Base-by-base conservation (phyloP, 2,329 filamentous ascomycete genomes). In the Juglanconis oblonga region DNA sequence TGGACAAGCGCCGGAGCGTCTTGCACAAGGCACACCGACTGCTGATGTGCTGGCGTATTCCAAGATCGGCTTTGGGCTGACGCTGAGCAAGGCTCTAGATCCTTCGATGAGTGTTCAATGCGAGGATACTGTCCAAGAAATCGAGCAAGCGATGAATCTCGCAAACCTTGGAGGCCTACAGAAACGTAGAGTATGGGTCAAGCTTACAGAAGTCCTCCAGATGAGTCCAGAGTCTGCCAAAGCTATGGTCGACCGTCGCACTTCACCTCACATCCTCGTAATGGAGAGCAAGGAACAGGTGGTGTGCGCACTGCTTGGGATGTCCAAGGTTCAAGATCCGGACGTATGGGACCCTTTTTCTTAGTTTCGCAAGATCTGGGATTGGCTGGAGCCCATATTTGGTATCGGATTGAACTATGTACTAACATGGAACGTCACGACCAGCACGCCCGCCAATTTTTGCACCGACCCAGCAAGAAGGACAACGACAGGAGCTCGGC, bases 321-420 rank as follows among this genome's bases (percentile, higher is more conserved):
- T 42, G 24, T 4, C 14, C 11, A 17, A 3, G 45, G 38, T 24
- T 35, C 44, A 24, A 36, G 52, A 59, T 24, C 57, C 47, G 13
- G 52, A 54, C 36, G 52, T 55, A 57, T 17, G 55, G 35, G 47
- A 33, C 47, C 35, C 47, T 36, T 57, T 44, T 51, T 14, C 36
- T 44, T 57, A 42, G 17, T 31, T 24, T 13, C 35, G 29, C 36
- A 35, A 57, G 17, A 31, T 40, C 33, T 50, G 17, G 7, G 24
- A 32, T 33, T 31, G 11, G 38, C 29, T 33, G 40, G 38, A 17
- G 10, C 10, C 14, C 33, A 32, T n/a, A 29, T 36, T 7, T 32
- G 31, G 40, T 13, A 47, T 38, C 42, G n/a, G 17, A n/a, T 47
- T 45, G 29, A 45, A 17, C 8, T 24, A 10, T 42, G 47, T 40